Percentiles rank a stretch among this genome's conserved stretches.
These are phyloP conservation scores for Eucalyptus marginata DNA, from an alignment of 345 rosid species.

Conservation along the genomic window DNA sequence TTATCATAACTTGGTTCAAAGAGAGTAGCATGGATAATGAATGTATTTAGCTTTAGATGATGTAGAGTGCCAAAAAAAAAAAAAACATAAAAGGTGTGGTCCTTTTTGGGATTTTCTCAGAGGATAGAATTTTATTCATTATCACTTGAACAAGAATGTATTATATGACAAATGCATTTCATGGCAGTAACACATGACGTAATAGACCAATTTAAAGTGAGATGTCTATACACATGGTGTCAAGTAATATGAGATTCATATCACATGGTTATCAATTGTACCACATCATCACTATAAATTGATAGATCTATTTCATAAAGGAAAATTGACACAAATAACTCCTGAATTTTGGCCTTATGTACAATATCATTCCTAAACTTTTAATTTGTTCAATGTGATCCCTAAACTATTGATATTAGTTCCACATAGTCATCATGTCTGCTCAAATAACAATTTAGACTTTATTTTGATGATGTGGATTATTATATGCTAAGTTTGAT, in stretches of 20 bases:
- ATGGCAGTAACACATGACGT: not conserved
- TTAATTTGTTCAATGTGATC: fast-evolving
- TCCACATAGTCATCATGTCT: fast-evolving
- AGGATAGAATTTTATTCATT: too few relatives aligned
- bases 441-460: too few relatives aligned
- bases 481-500: too few relatives aligned
- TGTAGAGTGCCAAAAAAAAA: too few relatives aligned
- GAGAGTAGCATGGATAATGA: too few relatives aligned
- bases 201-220: not conserved
- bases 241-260: not conserved
- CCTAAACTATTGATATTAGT: not conserved
- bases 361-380: too few relatives aligned
- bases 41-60: too few relatives aligned
- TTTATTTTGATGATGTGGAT: too few relatives aligned
- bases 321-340: not conserved
- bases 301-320: not conserved
- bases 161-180: not conserved
- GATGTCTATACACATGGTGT: not conserved
- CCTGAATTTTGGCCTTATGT: not conserved
- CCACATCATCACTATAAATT: not conserved
- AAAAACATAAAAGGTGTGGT: not conserved
- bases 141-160: not conserved
- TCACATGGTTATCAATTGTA: not conserved
- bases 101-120: not conserved
- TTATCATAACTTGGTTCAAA: not conserved